These are phyloP conservation scores for Neoboletus brunneissimus DNA, from an alignment of 768 basidiomycete genomes.

Conservation along the genomic window DNA sequence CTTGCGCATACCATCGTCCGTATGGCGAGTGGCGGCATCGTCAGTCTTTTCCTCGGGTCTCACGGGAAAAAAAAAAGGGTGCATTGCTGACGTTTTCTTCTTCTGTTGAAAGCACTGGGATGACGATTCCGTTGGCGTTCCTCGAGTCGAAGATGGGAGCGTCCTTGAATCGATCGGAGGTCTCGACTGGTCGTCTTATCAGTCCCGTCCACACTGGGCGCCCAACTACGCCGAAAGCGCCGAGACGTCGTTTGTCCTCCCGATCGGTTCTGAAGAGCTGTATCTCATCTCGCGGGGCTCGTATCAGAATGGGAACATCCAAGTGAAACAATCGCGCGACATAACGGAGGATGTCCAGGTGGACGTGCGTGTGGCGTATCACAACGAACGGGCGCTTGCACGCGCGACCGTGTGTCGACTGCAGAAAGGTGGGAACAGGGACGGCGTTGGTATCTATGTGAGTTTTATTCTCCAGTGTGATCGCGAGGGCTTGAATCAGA, in stretches of 20 bases:
- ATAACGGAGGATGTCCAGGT: constrained; percentile 20
- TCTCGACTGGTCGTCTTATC: constrained; percentile 17
- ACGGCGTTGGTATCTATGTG: constrained; percentile 41
- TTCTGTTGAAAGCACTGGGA: neutral
- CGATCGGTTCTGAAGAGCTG: constrained; percentile 27
- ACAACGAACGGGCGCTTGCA: constrained; percentile 19
- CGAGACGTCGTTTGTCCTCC: constrained; percentile 29
- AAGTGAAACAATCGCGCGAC: constrained; percentile 13
- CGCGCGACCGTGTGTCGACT: constrained; percentile 34
- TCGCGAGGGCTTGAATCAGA: neutral
- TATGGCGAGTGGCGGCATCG: neutral
- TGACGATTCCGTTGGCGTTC: constrained; percentile 1
- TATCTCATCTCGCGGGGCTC: constrained; percentile 37
- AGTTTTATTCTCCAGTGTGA: too few relatives aligned
- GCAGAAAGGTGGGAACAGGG: constrained; percentile 19
- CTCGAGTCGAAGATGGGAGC: constrained; percentile 13
- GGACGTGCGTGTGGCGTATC: constrained; percentile 32
- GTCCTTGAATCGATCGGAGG: constrained; percentile 12
- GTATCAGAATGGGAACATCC: constrained; percentile 21
- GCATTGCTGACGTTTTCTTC: neutral
- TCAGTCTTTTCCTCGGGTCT: neutral
- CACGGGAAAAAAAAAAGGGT: too few relatives aligned
- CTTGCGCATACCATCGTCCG: neutral
- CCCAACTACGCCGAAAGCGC: constrained; percentile 14
- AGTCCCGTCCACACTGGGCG: constrained; percentile 15